These are phyloP conservation scores for Trifolium dubium DNA, from an alignment of 306 rosid species.

Conservation along the genomic window DNA sequence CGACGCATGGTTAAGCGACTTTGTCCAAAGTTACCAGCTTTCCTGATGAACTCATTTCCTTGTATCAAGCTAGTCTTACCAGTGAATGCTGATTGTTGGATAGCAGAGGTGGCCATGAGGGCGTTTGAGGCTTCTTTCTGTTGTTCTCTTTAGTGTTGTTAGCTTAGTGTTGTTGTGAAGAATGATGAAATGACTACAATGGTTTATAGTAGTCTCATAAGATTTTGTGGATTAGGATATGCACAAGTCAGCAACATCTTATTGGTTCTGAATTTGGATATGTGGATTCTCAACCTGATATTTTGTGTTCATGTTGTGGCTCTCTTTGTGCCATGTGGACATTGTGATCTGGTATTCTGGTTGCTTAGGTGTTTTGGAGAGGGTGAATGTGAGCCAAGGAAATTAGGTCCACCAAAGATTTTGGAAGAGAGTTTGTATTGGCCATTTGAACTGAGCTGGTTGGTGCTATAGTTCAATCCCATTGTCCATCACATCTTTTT, in stretches of 20 bases:
- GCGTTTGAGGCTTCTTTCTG: conserved; percentile 32
- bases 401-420: conserved; percentile 22
- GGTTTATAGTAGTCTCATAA: conserved; percentile 29
- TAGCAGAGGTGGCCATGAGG: conserved; percentile 80
- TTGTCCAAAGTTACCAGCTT: conserved; percentile 58
- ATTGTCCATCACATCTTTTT: too few species aligned
- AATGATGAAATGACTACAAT: conserved; percentile 9
- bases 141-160: conserved; percentile 9
- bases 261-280: conserved; percentile 61
- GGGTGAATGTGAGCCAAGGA: conserved; percentile 55
- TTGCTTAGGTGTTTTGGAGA: conserved; percentile 34
- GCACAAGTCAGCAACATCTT: conserved; percentile 68
- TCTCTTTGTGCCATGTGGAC: conserved; percentile 67
- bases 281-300: conserved; percentile 67
- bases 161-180: conserved; percentile 16
- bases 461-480: not conserved
- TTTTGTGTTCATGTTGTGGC: conserved; percentile 11
- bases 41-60: conserved; percentile 76
- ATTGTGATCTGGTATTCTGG: conserved; percentile 43
- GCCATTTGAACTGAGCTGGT: conserved; percentile 2
- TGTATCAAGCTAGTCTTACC: conserved; percentile 86
- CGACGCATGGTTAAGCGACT: conserved; percentile 86
- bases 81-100: conserved; percentile 83
- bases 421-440: conserved; percentile 9
- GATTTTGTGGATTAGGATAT: conserved; percentile 85